Evolutionary conservation across 2,329 filamentous ascomycete species (phyloP), one percentile per base, ranked within the genome.

Genomic region (Domatiomyces globalis): DNA sequence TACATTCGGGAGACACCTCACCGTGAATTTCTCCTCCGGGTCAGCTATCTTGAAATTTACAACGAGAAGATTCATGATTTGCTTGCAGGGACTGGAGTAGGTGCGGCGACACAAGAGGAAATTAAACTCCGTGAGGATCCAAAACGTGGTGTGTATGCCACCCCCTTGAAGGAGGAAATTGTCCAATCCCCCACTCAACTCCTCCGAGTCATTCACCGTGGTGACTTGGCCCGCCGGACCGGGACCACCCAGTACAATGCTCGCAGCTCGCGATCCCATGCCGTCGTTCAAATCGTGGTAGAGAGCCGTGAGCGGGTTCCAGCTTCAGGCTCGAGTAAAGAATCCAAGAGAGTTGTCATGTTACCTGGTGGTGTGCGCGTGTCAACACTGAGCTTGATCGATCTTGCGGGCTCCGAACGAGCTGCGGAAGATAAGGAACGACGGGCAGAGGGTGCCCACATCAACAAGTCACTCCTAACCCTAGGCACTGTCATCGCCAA

Each of bases 1-100:
- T 98, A 95, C 67, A 98, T 98, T 60, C 84, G 92, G 52, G 92
- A 98, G 70, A 96, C 92, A 1, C 92, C 92, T 0, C 87, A 88
- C 36, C 79, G 92, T 54, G 92, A 98, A 64, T 98, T 98, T 59
- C 70, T 98, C 52, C 77, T 98, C 52, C 84, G 92, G 56, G 92
- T 98, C 64, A 96, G 90, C 73, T 98, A 98, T 65, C 75, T 98
- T 56, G 92, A 98, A 71, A 98, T 98, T 55, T 98, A 98, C 71
- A 98, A 98, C 63, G 92, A 98, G 66, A 94, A 80, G 68, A 96
- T 98, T 52, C 86, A 95, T 64, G 92, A 98, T 68, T 73, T 98
- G 48, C 74, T 98, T 45, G 90, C 84, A 57, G 79, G 74, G 4
- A 72, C 73, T 17, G 72, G 69, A 10, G 72, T 53, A 19, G 52